phyloP scores from a whole-genome alignment of 208 protist species.

The Zelonia costaricensis region DNA sequence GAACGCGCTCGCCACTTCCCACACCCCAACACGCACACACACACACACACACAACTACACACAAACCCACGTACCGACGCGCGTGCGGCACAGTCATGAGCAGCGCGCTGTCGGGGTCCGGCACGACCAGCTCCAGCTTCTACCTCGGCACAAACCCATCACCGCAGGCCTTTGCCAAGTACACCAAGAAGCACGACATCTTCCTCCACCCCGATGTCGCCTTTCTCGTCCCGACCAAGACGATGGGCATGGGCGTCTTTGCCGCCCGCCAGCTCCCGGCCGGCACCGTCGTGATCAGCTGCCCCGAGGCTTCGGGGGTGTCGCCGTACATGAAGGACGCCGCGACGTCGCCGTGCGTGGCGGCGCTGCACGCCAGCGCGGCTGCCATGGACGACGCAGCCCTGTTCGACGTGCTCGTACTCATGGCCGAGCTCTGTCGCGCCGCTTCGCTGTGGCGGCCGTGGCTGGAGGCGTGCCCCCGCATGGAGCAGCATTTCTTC shows the following conservation, averaged over 20 bases:
- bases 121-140: background rate
- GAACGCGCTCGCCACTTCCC: too few relatives aligned
- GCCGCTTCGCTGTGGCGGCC: slow-evolving; percentile 48
- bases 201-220: slow-evolving; percentile 83
- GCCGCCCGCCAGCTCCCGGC: slow-evolving; percentile 45
- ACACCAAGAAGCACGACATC: slow-evolving; percentile 73
- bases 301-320: slow-evolving; percentile 52
- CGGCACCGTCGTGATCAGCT: slow-evolving; percentile 80
- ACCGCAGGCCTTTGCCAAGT: slow-evolving; percentile 56
- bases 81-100: background rate
- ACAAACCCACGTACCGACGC: background rate
- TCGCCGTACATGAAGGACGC: slow-evolving; percentile 64
- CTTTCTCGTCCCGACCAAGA: slow-evolving; percentile 85
- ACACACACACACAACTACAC: too few relatives aligned
- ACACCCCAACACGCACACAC: too few relatives aligned
- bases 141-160: slow-evolving; percentile 64
- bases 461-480: slow-evolving; percentile 79
- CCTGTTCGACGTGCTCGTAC: slow-evolving; percentile 65
- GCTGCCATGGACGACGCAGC: slow-evolving; percentile 15
- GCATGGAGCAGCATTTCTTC: slow-evolving; percentile 77
- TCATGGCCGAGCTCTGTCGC: slow-evolving; percentile 71
- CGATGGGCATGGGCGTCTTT: slow-evolving; percentile 86
- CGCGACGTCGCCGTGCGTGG: slow-evolving; percentile 34
- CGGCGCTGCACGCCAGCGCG: slow-evolving; percentile 32
- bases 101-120: background rate